phyloP scores from a whole-genome alignment of 2,329 filamentous ascomycete genomes.

The Didymella exigua region DNA sequence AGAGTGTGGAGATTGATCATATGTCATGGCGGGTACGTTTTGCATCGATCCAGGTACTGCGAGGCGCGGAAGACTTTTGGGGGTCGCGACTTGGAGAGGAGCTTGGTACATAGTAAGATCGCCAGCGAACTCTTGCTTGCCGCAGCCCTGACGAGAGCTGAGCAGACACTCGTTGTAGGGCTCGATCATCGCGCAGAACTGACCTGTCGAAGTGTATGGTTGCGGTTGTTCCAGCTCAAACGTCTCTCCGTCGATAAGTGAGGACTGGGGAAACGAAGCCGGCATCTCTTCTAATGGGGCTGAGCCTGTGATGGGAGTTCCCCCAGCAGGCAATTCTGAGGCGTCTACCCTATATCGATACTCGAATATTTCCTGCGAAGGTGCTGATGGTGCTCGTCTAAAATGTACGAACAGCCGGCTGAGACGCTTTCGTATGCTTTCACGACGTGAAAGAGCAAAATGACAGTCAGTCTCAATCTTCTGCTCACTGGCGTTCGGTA shows the following conservation, averaged over 20 bases:
- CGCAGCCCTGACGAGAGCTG: background rate
- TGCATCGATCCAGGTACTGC: conserved; percentile 2
- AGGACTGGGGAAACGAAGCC: background rate
- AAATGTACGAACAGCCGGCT: conserved; percentile 2
- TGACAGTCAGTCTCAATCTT: background rate
- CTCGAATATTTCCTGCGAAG: background rate
- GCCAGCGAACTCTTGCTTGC: background rate
- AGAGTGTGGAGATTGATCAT: background rate
- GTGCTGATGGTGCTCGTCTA: background rate
- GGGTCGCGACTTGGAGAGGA: background rate
- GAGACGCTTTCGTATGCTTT: conserved; percentile 2
- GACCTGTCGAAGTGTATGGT: background rate
- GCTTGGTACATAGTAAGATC: background rate
- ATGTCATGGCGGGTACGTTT: background rate
- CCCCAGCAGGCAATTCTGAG: conserved; percentile 4
- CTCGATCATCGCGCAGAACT: background rate
- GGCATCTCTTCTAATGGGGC: conserved; percentile 5
- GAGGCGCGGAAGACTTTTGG: conserved; percentile 2
- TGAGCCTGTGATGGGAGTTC: background rate
- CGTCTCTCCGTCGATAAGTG: background rate
- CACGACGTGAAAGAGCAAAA: background rate
- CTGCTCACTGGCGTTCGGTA: background rate
- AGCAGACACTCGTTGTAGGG: background rate
- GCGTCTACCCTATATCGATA: background rate
- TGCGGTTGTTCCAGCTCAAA: background rate